Conservation (phyloP, 164 flowering plant species). For the Berberis thunbergii region DNA sequence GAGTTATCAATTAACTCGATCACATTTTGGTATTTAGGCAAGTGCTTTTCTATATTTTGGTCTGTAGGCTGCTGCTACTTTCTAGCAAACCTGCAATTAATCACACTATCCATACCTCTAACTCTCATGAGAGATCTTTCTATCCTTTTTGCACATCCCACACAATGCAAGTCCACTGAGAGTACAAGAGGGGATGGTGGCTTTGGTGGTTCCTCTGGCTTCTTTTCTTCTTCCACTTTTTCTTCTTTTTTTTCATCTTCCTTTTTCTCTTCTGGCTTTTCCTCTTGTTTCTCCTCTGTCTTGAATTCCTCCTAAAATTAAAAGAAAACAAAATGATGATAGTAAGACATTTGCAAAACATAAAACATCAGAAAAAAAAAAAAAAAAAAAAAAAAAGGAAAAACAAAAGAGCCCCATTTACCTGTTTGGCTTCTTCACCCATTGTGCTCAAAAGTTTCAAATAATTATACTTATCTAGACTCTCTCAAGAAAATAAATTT, state of each 20-base stretch:
- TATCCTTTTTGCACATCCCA: slow-evolving; percentile 87
- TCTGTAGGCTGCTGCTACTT: no score
- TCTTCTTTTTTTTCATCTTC: slow-evolving; percentile 17
- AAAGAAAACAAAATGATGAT: background rate
- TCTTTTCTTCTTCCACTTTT: slow-evolving; percentile 22
- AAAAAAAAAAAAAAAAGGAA: background rate
- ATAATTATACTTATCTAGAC: background rate
- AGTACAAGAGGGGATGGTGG: slow-evolving; percentile 61
- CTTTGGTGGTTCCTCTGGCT: slow-evolving; percentile 11
- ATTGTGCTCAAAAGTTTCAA: slow-evolving; percentile 16
- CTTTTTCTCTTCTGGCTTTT: slow-evolving; percentile 26
- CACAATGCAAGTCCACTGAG: slow-evolving; percentile 82
- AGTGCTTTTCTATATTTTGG: no score
- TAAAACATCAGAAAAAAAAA: background rate
- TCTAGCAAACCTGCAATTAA: background rate
- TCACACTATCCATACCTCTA: slow-evolving; percentile 41
- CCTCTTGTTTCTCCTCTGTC: slow-evolving; percentile 29
- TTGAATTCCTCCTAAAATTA: slow-evolving; percentile 22
- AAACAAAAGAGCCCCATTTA: slow-evolving; percentile 2
- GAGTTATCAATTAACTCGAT: no score
- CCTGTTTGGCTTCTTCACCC: slow-evolving; percentile 72
- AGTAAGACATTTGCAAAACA: background rate
- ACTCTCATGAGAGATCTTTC: slow-evolving; percentile 55
- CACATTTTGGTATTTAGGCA: no score
- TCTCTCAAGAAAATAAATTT: no score